Percentiles rank a stretch among this genome's conserved stretches.
Evolutionary conservation across 1,139 yeast species (phyloP).

Genomic region (Suhomyces choctaworum): DNA sequence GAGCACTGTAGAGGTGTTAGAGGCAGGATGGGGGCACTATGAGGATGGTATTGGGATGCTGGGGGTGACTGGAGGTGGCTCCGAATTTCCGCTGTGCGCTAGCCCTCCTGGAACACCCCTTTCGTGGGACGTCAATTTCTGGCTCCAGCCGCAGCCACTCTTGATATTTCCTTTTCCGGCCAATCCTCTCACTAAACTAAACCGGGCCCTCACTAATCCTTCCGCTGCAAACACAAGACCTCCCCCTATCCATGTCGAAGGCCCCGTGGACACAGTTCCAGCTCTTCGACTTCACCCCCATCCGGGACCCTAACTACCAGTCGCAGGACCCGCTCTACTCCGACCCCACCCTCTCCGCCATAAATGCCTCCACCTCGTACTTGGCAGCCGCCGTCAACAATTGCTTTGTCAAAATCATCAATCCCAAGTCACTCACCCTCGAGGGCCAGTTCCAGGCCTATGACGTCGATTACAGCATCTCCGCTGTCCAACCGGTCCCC

Average conservation of each 20-base stretch:
- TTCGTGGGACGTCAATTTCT: no score
- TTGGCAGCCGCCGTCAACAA: constrained; percentile 61
- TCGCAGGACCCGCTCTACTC: constrained; percentile 68
- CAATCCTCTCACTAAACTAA: no score
- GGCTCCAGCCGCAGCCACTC: background rate
- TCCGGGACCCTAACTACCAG: constrained; percentile 77
- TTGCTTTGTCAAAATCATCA: constrained; percentile 59
- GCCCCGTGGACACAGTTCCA: constrained; percentile 84
- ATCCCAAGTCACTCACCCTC: constrained; percentile 45
- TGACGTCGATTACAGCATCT: constrained; percentile 62
- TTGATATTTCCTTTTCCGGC: background rate
- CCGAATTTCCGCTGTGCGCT: no score
- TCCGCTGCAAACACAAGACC: no score
- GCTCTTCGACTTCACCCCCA: constrained; percentile 80
- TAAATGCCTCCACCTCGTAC: constrained; percentile 53
- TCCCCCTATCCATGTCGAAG: constrained; percentile 5
- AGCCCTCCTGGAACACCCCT: no score
- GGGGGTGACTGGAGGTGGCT: no score
- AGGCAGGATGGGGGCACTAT: background rate
- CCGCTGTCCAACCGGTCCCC: constrained; percentile 51
- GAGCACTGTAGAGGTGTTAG: constrained; percentile 1
- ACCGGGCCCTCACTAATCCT: no score
- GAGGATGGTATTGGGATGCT: background rate
- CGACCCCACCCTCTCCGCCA: constrained; percentile 70
- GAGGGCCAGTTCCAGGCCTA: constrained; percentile 60